phyloP scores from a whole-genome alignment of 495 filamentous ascomycete species.

The Aspergillus kassunensis region DNA sequence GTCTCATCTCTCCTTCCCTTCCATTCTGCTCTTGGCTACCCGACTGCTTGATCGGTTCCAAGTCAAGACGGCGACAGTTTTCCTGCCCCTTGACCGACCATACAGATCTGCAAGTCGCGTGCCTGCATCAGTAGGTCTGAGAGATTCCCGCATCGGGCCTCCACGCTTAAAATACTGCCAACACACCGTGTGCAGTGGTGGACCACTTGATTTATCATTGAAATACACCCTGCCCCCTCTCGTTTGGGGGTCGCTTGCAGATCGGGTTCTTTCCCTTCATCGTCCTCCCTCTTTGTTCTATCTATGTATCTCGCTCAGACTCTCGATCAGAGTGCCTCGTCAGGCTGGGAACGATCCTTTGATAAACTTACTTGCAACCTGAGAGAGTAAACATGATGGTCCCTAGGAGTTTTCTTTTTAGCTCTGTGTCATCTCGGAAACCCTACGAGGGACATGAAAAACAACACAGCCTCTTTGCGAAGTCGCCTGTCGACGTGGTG shows the following conservation, averaged over 20 bases:
- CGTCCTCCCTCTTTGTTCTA: constrained; percentile 10
- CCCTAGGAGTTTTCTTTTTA: constrained; percentile 42
- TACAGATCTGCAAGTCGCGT: constrained; percentile 23
- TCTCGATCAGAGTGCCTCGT: constrained; percentile 48
- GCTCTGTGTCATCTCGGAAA: constrained; percentile 27
- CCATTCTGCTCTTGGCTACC: not conserved
- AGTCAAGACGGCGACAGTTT: not conserved
- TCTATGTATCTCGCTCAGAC: constrained; percentile 47
- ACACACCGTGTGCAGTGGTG: constrained; percentile 12
- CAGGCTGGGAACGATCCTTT: constrained; percentile 28
- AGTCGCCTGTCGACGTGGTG: constrained; percentile 2
- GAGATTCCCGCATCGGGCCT: constrained; percentile 20
- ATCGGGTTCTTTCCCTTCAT: not conserved
- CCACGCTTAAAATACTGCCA: constrained; percentile 16
- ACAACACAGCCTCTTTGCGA: constrained; percentile 10
- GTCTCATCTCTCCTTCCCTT: constrained; percentile 16
- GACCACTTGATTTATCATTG: not conserved
- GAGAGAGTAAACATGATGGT: constrained; percentile 39
- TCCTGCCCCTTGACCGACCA: not conserved
- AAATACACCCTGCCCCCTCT: constrained; percentile 3
- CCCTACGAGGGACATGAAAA: constrained; percentile 18
- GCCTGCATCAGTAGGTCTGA: constrained; percentile 28
- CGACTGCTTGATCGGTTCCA: not conserved
- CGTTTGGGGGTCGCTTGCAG: not conserved
- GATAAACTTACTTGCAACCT: constrained; percentile 6